phyloP scores from a whole-genome alignment of 2,329 filamentous ascomycete species.

The Fusarium heterosporum region DNA sequence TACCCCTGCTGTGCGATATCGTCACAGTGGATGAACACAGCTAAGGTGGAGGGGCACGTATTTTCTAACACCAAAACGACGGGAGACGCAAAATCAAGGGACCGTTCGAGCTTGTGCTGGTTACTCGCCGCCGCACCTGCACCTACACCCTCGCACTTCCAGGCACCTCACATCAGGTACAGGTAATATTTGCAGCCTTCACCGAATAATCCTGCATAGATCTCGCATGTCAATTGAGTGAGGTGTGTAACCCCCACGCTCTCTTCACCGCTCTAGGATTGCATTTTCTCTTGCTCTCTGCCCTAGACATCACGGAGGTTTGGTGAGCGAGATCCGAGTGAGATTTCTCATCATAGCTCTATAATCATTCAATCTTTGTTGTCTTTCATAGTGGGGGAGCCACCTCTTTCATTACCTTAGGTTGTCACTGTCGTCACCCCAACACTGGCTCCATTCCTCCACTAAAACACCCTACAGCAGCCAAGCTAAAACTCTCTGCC shows the following conservation, averaged over 20 bases:
- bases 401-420: conserved; percentile 9
- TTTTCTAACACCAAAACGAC: conserved; percentile 9
- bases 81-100: conserved; percentile 15
- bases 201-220: conserved; percentile 35
- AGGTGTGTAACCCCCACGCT: conserved; percentile 23
- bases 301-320: conserved; percentile 7
- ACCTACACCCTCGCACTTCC: conserved; percentile 2
- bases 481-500: conserved; percentile 41
- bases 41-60: conserved; percentile 20
- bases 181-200: conserved; percentile 8
- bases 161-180: conserved; percentile 17
- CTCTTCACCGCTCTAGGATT: conserved; percentile 32
- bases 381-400: conserved; percentile 15
- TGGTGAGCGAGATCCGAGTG: conserved; percentile 28
- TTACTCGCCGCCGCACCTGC: too few species aligned
- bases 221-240: conserved; percentile 27
- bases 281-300: neutral
- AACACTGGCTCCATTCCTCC: conserved; percentile 41
- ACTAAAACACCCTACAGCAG: conserved; percentile 6
- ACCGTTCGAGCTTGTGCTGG: neutral
- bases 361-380: conserved; percentile 4
- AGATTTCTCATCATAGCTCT: neutral
- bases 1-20: conserved; percentile 31
- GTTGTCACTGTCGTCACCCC: conserved; percentile 39
- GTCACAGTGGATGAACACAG: conserved; percentile 29